phyloP scores from a whole-genome alignment of 495 filamentous ascomycete genomes.

The Penicillium robsamsonii region DNA sequence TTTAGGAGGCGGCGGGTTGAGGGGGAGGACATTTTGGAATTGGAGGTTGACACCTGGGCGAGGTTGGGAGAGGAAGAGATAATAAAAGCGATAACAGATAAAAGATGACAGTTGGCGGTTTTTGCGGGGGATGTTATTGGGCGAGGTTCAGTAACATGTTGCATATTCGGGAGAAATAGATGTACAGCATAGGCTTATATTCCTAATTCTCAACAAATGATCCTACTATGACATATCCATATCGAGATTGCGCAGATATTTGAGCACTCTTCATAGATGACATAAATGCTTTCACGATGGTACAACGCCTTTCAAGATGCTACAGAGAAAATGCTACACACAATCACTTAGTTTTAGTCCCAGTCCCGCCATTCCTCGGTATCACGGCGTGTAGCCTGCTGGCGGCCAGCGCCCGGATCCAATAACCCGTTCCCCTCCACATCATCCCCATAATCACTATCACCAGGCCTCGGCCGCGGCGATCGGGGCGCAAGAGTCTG shows the following conservation, averaged over 20 bases:
- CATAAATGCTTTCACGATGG: background rate
- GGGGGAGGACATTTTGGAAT: conserved; percentile 33
- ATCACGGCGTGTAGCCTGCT: conserved; percentile 13
- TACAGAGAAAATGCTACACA: conserved; percentile 1
- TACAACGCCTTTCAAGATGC: conserved; percentile 12
- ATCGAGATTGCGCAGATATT: background rate
- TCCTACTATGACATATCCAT: background rate
- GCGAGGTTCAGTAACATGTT: too few relatives aligned
- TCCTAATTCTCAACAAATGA: background rate
- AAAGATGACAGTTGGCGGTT: too few relatives aligned
- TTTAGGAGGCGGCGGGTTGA: conserved; percentile 58
- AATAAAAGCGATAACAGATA: background rate
- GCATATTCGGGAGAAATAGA: too few relatives aligned
- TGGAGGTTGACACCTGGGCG: background rate
- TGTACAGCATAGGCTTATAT: too few relatives aligned
- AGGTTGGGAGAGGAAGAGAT: background rate
- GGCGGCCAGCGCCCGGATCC: conserved; percentile 14
- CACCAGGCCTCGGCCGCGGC: conserved; percentile 43
- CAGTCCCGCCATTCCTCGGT: conserved; percentile 47
- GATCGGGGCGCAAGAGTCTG: conserved; percentile 49
- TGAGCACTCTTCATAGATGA: background rate
- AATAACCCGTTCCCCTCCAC: conserved; percentile 28
- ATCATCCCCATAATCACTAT: conserved; percentile 43
- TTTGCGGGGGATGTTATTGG: too few relatives aligned
- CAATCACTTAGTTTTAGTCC: conserved; percentile 29